Conservation (phyloP, 495 filamentous ascomycete species). For the Xylaria flabelliformis region DNA sequence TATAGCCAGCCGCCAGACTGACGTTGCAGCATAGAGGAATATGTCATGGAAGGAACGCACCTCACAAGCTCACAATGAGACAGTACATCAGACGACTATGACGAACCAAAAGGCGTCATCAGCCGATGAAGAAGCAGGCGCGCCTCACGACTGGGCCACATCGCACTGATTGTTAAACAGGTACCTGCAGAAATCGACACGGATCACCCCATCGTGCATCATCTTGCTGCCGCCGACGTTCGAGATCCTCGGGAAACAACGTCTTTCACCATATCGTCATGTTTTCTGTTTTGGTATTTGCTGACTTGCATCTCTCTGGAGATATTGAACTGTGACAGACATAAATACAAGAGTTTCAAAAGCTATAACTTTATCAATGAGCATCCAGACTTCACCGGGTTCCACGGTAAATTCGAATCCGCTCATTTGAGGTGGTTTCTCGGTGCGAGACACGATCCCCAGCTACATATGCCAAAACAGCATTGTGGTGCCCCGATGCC, state of each 20-base stretch:
- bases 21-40: neutral
- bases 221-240: conserved; percentile 1
- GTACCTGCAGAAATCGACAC: neutral
- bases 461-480: neutral
- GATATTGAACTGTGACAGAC: too few species aligned
- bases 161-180: neutral
- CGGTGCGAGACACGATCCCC: too few species aligned
- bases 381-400: too few species aligned
- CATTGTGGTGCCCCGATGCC: neutral
- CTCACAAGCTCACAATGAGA: neutral
- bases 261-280: too few species aligned
- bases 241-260: neutral
- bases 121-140: neutral
- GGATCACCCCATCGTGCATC: neutral
- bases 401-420: too few species aligned
- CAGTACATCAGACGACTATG: neutral
- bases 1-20: conserved; percentile 2
- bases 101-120: neutral
- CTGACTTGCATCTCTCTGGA: too few species aligned
- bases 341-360: too few species aligned
- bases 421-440: too few species aligned
- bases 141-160: neutral
- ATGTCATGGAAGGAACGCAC: conserved; percentile 7
- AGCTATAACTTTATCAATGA: too few species aligned
- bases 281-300: too few species aligned